Base-by-base conservation (phyloP, 2,329 filamentous ascomycete species). In the Ilyonectria robusta region DNA sequence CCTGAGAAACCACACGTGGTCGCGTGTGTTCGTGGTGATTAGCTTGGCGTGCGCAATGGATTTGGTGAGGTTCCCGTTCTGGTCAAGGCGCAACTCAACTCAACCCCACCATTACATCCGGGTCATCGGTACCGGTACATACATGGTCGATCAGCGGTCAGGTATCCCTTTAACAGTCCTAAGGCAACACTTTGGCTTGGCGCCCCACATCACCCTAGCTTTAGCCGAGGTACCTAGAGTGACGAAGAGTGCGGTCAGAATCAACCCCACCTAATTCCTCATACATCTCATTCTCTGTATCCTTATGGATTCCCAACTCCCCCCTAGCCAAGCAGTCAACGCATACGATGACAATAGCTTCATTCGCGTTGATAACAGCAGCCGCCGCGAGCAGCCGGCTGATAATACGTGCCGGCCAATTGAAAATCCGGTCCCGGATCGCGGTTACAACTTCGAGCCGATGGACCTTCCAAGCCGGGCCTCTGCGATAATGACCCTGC, bases 101-200 rank as follows among this genome's bases (percentile, higher is more conserved):
- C 50, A 64, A 59, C 55, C 55, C 35, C 58, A 66, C 23, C 47
- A 23, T 8, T 71, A 47, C 29, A 50, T 71, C 40, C 40, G 60
- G 10, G 56, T 62, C 15, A 71, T 74, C 42, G 55, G 51, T 13
- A 66, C 54, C 40, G 40, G 40, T 42, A 42, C 26, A 26, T 26
- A 26, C 23, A 26, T 26, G 17, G 17, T 51, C 59, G 29, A 40
- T 59, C 46, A 53, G 50, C 50, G n/a, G 50, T 35, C 50, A 15
- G 21, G 21, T 21, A 21, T 35, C 33, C 33, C 33, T 35, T 35
- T 35, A 5, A 35, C 8, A 4, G 33, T 5, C 8, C 2, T 35
- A 35, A 35, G 33, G 33, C 11, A 35, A 35, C 33, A 42, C 6
- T 9, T 42, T 9, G 37, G 37, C 37, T 42, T 42, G 37, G 37